These are phyloP conservation scores for Sporothrix globosa DNA, from an alignment of 2,329 filamentous ascomycete genomes.

Conservation along the genomic window DNA sequence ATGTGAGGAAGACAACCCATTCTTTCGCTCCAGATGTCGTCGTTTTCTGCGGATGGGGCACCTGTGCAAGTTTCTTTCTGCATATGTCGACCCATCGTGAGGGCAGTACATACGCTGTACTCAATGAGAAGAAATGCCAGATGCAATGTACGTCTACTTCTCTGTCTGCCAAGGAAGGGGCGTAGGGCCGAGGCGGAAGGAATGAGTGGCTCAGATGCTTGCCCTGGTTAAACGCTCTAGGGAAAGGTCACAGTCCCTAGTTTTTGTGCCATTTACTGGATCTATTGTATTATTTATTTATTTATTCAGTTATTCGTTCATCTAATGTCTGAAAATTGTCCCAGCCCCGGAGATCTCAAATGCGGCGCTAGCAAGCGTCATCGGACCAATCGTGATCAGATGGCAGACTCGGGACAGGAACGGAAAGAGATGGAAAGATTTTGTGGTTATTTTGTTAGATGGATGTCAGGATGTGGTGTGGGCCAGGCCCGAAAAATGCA, in stretches of 20 bases:
- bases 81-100: too few relatives aligned
- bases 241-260: background rate
- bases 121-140: too few relatives aligned
- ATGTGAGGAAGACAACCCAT: background rate
- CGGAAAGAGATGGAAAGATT: background rate
- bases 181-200: too few relatives aligned
- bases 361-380: slow-evolving; percentile 26
- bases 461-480: background rate
- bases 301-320: background rate
- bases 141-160: too few relatives aligned
- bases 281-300: background rate
- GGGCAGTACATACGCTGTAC: too few relatives aligned
- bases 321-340: too few relatives aligned
- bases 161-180: too few relatives aligned
- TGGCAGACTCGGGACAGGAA: background rate
- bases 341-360: slow-evolving; percentile 14
- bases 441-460: background rate
- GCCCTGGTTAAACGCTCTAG: background rate
- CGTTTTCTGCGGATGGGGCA: too few relatives aligned
- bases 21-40: too few relatives aligned
- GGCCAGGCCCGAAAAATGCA: too few relatives aligned
- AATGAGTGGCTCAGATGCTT: background rate
- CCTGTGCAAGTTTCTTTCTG: too few relatives aligned
- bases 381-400: slow-evolving; percentile 21
- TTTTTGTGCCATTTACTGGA: background rate